Evolutionary conservation across 1,284 basidiomycete species (phyloP).

Genomic region (Volvariella surrecta): DNA sequence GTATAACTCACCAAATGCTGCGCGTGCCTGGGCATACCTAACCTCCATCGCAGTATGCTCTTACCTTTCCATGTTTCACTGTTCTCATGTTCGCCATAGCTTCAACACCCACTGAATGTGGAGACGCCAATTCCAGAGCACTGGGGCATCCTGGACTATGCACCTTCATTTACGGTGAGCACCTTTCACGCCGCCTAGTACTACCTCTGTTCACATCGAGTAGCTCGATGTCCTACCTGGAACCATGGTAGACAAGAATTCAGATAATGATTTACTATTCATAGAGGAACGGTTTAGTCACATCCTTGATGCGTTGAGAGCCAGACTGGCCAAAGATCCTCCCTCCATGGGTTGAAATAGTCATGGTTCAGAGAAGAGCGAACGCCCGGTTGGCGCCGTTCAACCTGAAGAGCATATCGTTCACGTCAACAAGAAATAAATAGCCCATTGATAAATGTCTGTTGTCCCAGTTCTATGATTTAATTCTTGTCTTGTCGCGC

Average conservation of each 20-base stretch:
- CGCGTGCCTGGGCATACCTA: constrained; percentile 77
- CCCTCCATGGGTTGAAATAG: too few species aligned
- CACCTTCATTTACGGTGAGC: constrained; percentile 60
- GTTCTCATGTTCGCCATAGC: constrained; percentile 25
- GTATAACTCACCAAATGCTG: constrained; percentile 75
- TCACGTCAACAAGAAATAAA: too few species aligned
- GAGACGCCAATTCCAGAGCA: constrained; percentile 70
- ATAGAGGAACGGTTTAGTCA: constrained; percentile 24
- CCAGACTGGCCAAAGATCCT: constrained; percentile 6
- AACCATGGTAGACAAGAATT: constrained; percentile 68
- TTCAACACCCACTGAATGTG: constrained; percentile 40
- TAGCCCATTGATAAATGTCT: too few species aligned
- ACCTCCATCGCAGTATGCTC: constrained; percentile 63
- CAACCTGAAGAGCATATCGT: too few species aligned
- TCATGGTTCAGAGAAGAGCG: too few species aligned
- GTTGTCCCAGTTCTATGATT: too few species aligned
- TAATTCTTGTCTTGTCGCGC: too few species aligned
- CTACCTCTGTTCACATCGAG: background rate
- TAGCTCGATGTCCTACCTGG: constrained; percentile 65
- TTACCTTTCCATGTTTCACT: constrained; percentile 1
- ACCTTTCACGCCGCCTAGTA: background rate
- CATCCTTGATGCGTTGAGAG: constrained; percentile 15
- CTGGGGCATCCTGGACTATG: constrained; percentile 58
- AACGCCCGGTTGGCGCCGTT: too few species aligned
- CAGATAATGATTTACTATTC: constrained; percentile 36